Evolutionary conservation across 768 basidiomycete genomes (phyloP), one percentile per base, ranked within the genome.

Genomic region (Tephrocybe sp.): DNA sequence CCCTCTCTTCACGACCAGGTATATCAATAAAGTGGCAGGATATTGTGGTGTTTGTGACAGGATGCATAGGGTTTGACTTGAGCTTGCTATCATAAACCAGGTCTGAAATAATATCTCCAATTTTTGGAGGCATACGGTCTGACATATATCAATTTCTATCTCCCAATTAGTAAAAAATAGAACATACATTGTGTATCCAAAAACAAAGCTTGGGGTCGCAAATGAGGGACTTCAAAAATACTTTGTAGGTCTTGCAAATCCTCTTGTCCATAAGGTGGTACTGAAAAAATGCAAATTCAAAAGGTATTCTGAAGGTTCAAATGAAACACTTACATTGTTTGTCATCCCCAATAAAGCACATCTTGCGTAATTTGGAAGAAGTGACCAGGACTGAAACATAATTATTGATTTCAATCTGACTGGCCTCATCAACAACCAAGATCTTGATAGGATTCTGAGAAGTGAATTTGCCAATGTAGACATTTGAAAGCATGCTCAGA

Each of bases 61-160:
- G 69, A 57, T 89, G 87, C 1, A 53, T 13, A 4, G 73, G 66
- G 47, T 65, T 56, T 1, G 89, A 89, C 6, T 75, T 66, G 11
- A 92, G 82, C 56, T 81, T 59, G 12, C 68, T 58, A 19, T 84
- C 67, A 70, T 93, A 92, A 3, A 92, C 72, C 48, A 72, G 71
- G 47, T 76, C 60, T 16, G 88, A 91, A 32, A 93, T 86, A 36
- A 90, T 82, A 3, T 72, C 57, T 19, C 89, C 88, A 71, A 91
- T 84, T 54, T 88, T 80, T 43, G 84, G 80, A 44, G 90, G 90
- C 88, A 93, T 90, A 1, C 91, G 82, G 56, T 92, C 91, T 92
- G 48, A 19, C 49, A 40, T 32, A 13, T 16, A 36, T 15, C 22
- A n/a, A 19, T 37, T 11, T 48, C 55, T 22, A 54, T 38, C 28